phyloP scores from a whole-genome alignment of 2,329 filamentous ascomycete species.

The Trichophyton benhamiae region DNA sequence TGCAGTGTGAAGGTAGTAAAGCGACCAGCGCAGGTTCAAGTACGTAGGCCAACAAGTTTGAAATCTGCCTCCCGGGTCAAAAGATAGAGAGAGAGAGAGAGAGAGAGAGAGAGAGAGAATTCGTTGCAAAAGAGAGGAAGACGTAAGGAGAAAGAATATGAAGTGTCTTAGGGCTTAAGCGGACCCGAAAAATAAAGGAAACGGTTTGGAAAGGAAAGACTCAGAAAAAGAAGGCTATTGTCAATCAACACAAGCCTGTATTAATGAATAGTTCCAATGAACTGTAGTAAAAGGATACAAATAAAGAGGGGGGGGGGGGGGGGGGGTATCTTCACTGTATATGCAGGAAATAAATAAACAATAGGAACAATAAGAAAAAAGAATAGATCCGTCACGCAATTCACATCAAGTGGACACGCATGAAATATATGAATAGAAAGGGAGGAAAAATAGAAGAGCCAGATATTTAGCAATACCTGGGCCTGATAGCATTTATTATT shows the following conservation, averaged over 20 bases:
- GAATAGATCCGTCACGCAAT: not conserved
- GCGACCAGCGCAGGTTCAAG: conserved; percentile 2
- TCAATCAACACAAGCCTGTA: not conserved
- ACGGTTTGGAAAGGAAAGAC: not conserved
- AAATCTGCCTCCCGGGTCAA: not conserved
- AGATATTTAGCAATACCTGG: not conserved
- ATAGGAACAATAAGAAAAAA: conserved; percentile 2
- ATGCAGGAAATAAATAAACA: not conserved
- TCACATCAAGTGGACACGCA: conserved; percentile 4
- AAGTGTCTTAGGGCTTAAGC: not conserved
- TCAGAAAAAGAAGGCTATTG: not conserved
- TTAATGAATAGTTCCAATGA: not conserved
- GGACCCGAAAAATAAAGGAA: not conserved
- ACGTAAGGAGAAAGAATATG: not conserved
- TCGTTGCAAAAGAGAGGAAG: not conserved
- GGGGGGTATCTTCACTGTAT: not conserved
- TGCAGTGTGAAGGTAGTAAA: not conserved
- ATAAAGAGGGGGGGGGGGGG: not conserved
- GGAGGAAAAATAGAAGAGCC: not conserved
- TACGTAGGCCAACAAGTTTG: not conserved
- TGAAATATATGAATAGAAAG: not conserved
- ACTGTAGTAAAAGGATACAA: not conserved
- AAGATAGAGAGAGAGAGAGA: too few species aligned
- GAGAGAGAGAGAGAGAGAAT: too few species aligned
- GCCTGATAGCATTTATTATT: not conserved